Percentiles rank a stretch among this genome's conserved stretches.
Evolutionary conservation across 768 basidiomycete species (phyloP).

Genomic region (Udeniomyces megalosporus): DNA sequence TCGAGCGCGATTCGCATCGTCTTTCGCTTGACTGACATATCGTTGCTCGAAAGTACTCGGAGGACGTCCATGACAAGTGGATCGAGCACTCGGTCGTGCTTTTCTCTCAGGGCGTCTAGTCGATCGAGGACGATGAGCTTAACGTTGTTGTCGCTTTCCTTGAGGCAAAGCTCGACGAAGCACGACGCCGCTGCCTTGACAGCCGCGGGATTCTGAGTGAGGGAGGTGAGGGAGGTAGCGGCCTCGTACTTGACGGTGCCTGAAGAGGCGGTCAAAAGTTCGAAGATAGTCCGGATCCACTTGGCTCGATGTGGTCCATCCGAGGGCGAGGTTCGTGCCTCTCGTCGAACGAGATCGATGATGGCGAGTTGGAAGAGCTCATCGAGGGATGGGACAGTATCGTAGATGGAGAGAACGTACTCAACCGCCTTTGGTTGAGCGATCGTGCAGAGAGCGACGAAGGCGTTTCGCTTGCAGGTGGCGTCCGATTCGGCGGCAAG

Average conservation of each 20-base stretch:
- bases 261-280: conserved; percentile 71
- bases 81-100: conserved; percentile 72
- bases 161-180: conserved; percentile 73
- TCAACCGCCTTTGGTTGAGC: conserved; percentile 83
- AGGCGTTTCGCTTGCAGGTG: conserved; percentile 92
- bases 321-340: conserved; percentile 27
- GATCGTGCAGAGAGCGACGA: conserved; percentile 66
- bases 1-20: conserved; percentile 75
- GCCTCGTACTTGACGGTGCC: conserved; percentile 90
- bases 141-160: conserved; percentile 98
- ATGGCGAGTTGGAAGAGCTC: conserved; percentile 90
- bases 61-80: conserved; percentile 89
- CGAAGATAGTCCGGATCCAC: conserved; percentile 86
- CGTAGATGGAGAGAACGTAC: conserved; percentile 71
- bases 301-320: conserved; percentile 43
- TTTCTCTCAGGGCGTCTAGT: conserved; percentile 60
- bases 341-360: conserved; percentile 80
- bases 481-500: conserved; percentile 88
- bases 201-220: conserved; percentile 90
- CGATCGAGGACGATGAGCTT: conserved; percentile 93
- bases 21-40: conserved; percentile 91
- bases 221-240: conserved; percentile 77
- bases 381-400: conserved; percentile 64
- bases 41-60: conserved; percentile 66
- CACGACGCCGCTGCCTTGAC: conserved; percentile 86